Evolutionary conservation across 352 stramenopile genomes (phyloP).

Genomic region (Hyaloperonospora arabidopsidis): DNA sequence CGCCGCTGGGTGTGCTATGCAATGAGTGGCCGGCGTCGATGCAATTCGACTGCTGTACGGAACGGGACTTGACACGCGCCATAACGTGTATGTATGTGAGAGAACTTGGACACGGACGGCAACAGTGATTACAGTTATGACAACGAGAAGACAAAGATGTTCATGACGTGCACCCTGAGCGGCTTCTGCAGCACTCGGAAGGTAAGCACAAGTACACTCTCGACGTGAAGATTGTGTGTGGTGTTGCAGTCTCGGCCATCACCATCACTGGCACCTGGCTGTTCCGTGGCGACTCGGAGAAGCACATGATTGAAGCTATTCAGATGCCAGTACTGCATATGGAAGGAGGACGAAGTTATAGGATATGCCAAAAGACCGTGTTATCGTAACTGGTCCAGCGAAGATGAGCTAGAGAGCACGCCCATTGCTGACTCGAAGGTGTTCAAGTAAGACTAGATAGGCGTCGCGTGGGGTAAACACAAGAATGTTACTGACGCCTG

Average conservation of each 20-base stretch:
- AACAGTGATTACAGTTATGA: constrained; percentile 93
- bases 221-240: constrained; percentile 77
- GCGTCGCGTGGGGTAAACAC: too few relatives aligned
- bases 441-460: constrained; percentile 83
- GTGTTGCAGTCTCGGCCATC: constrained; percentile 56
- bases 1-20: constrained; percentile 86
- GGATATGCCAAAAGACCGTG: constrained; percentile 65
- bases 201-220: constrained; percentile 90
- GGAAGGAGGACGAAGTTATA: constrained; percentile 75
- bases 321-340: constrained; percentile 91
- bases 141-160: constrained; percentile 88
- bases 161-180: constrained; percentile 89
- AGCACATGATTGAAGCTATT: constrained; percentile 86
- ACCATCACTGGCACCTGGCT: constrained; percentile 88
- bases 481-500: too few relatives aligned
- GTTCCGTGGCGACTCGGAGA: constrained; percentile 79
- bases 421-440: constrained; percentile 88
- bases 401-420: constrained; percentile 84
- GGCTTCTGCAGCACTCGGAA: constrained; percentile 90
- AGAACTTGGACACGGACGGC: constrained; percentile 80
- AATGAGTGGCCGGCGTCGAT: constrained; percentile 73
- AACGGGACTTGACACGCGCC: constrained; percentile 78
- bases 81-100: constrained; percentile 91
- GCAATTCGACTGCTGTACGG: constrained; percentile 83
- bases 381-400: constrained; percentile 84